A percentile compares a stretch with the other conserved stretches of the same genome.
Evolutionary conservation across 1,139 yeast species (phyloP).

Genomic region (Saccharomyces hybrid): DNA sequence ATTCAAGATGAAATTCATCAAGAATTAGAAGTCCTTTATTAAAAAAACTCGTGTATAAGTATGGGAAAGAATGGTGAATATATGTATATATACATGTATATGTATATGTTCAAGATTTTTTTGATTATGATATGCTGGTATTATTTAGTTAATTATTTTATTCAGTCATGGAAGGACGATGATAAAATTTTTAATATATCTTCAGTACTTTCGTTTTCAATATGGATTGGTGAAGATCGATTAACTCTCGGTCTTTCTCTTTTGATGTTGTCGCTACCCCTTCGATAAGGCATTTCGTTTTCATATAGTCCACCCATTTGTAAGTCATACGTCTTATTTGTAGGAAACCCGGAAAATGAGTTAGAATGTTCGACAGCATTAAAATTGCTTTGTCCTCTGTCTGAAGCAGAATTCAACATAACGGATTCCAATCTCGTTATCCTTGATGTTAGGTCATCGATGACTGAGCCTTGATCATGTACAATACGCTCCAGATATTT

Average conservation of each 20-base stretch:
- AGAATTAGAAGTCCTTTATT: slow-evolving; percentile 1
- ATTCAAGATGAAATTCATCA: slow-evolving; percentile 38
- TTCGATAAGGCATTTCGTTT: background rate
- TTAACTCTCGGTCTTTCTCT: background rate
- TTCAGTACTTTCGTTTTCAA: background rate
- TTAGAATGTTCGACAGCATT: background rate
- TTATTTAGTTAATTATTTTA: background rate
- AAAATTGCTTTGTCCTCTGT: background rate
- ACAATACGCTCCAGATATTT: background rate
- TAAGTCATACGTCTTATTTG: background rate
- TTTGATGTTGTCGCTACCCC: background rate
- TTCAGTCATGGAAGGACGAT: background rate
- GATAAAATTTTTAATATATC: background rate
- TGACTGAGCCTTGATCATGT: background rate
- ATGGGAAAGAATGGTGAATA: background rate
- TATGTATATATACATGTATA: background rate
- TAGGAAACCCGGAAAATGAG: background rate
- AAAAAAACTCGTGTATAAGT: background rate
- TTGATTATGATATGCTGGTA: slow-evolving; percentile 5
- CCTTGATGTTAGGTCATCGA: background rate
- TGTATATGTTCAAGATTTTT: background rate
- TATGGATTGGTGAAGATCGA: background rate
- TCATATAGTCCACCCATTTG: background rate
- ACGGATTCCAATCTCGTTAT: background rate
- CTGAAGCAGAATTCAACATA: background rate